phyloP scores from a whole-genome alignment of 1,284 basidiomycete genomes.

The Ustilago crameri region DNA sequence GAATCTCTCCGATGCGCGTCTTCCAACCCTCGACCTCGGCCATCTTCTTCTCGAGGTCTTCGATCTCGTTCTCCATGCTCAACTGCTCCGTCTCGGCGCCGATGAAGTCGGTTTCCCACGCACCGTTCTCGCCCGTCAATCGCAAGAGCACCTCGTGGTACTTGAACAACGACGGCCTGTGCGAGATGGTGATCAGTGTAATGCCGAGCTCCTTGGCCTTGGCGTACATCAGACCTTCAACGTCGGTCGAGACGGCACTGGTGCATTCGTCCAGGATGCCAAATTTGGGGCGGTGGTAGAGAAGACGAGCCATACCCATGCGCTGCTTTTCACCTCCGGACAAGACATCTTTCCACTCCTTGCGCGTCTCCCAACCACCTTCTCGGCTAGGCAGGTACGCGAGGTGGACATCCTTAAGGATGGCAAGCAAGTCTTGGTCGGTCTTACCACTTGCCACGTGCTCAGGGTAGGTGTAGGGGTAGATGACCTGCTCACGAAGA shows the following conservation, averaged over 20 bases:
- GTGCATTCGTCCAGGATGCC: conserved; percentile 82
- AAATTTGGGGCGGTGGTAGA: conserved; percentile 80
- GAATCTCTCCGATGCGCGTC: conserved; percentile 68
- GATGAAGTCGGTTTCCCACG: conserved; percentile 78
- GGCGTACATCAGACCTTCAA: conserved; percentile 95
- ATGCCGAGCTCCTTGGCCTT: conserved; percentile 90
- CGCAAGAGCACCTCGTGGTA: conserved; percentile 85
- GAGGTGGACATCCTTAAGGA: conserved; percentile 82
- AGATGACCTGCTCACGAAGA: conserved; percentile 82
- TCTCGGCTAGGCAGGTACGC: conserved; percentile 87
- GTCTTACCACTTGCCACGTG: conserved; percentile 71
- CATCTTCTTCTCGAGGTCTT: conserved; percentile 67
- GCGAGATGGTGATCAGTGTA: conserved; percentile 83
- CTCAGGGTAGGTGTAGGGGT: conserved; percentile 64
- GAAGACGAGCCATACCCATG: conserved; percentile 73
- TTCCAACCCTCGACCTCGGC: conserved; percentile 69
- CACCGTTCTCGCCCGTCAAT: conserved; percentile 75
- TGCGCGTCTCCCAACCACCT: conserved; percentile 79
- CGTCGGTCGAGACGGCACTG: conserved; percentile 93
- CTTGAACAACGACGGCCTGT: conserved; percentile 72
- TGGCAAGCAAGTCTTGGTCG: conserved; percentile 78
- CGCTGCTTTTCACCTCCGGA: conserved; percentile 94
- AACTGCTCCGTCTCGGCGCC: conserved; percentile 80
- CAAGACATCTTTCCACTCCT: conserved; percentile 82
- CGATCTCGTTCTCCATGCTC: conserved; percentile 72